Base-by-base conservation (phyloP, 768 basidiomycete genomes). In the Nidularia sp. region DNA sequence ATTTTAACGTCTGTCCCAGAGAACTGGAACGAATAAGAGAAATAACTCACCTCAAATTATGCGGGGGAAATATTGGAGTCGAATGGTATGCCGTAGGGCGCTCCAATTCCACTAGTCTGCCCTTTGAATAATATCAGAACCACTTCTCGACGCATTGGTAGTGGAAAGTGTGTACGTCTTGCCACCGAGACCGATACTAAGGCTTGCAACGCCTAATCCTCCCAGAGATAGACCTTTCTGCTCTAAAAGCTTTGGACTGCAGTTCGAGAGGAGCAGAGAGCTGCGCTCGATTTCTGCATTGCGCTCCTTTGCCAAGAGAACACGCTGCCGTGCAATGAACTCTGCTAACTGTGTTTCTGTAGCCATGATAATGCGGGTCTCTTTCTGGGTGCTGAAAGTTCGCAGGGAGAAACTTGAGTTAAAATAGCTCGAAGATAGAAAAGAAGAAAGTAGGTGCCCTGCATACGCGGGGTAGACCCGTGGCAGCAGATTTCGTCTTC, bases 161-260 rank as follows among this genome's bases (percentile, higher is more conserved):
- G n/a, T 32, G 33, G 34, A n/a, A 5, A 22, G 10, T 53, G 45
- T 68, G 63, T 66, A 96, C 93, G 85, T 94, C 73, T 94, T 95
- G 29, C 94, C 95, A 29, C 93, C 95, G 3, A 98, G 77, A 2
- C 95, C 96, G 13, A 97, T 78, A 48, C 80, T 84, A n/a, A 93
- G 75, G 25, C 78, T 76, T 1, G 80, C 76, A 1, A 92, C 70
- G 1, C 89, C 84, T 4, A 98, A 73, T 44, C 86, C 86, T 31
- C 79, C 80, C 1, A 97, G 66, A 0, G 91, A 86, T 7, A 98
- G 73, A 2, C 95, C 95, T 52, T 88, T 86, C 57, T 89, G 85
- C 65, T 96, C 93, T n/a, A 98, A 76, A 6, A 94, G 73, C 57
- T 85, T 90, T 0, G 87, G 86, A 1, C 86, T 81, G 61, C 91